Conservation (phyloP, 768 basidiomycete genomes). For the Termitomyces titanicus region DNA sequence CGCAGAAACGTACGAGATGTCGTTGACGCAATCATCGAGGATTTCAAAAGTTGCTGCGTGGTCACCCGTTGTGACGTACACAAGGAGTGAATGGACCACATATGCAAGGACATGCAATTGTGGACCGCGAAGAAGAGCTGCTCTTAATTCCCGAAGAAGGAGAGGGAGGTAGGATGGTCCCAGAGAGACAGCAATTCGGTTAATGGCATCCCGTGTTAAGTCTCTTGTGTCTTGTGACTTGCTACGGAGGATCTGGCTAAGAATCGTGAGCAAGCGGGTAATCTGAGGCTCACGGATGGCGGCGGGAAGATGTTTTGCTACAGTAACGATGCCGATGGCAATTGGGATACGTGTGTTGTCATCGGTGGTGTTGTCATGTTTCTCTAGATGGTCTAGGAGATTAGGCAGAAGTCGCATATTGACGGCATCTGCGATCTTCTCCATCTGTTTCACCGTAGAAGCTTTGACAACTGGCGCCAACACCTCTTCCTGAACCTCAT, state of each 20-base stretch:
- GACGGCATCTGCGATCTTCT: slow-evolving; percentile 71
- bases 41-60: slow-evolving; percentile 49
- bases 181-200: slow-evolving; percentile 69
- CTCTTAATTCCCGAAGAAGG: slow-evolving; percentile 77
- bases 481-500: slow-evolving; percentile 3
- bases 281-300: slow-evolving; percentile 64
- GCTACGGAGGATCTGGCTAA: slow-evolving; percentile 90
- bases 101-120: slow-evolving; percentile 92
- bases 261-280: slow-evolving; percentile 71
- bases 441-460: slow-evolving; percentile 14
- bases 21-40: slow-evolving; percentile 75
- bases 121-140: slow-evolving; percentile 84
- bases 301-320: slow-evolving; percentile 77
- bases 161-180: slow-evolving; percentile 73
- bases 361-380: slow-evolving; percentile 73
- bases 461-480: background rate
- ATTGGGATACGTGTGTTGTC: slow-evolving; percentile 87
- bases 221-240: slow-evolving; percentile 92
- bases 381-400: slow-evolving; percentile 78
- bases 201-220: slow-evolving; percentile 76
- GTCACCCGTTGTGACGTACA: slow-evolving; percentile 70
- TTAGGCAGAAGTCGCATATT: slow-evolving; percentile 72
- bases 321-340: slow-evolving; percentile 79
- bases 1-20: slow-evolving; percentile 75
- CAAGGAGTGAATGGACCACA: slow-evolving; percentile 75